Evolutionary conservation across 2,329 filamentous ascomycete genomes (phyloP), one percentile per base, ranked within the genome.

Genomic region (Hypoxylon sp.): DNA sequence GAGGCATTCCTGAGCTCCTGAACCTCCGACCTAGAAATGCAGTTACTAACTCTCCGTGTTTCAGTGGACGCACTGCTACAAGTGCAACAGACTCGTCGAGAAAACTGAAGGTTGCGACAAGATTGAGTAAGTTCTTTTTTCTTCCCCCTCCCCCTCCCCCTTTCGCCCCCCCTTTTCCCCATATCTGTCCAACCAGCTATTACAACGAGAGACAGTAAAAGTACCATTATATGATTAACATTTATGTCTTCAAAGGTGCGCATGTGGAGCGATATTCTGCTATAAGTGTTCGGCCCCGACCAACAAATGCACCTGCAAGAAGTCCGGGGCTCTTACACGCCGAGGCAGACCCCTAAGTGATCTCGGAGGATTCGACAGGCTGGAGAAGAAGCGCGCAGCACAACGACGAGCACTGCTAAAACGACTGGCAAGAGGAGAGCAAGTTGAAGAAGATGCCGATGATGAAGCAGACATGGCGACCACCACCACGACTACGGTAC

Each of bases 61-160:
- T 27, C 25, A 27, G 25, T 63, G 60, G 60, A 31, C 5, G 5
- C 20, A 22, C 7, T 63, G 60, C 33, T 49, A 48, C 20, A 42
- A 42, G 11, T 63, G 60, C 25, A 33, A 33, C 6, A 25, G 5
- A 10, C n/a, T 56, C 2, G 14, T 56, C n/a, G 60, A 63, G 33
- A 63, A 44, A 30, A 1, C 27, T 2, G 60, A 40, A 1, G 60
- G 60, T 8, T 63, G 60, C n/a, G 22, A 56, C n/a, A 11, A 8
- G 4, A 51, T 63, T 2, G 10, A 11, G 59, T 62, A 55, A 35
- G 59, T 5, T 46, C 48, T 31, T 49, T 35, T 49, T 20, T 11
- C 13, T 20, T 5, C 11, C 10, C 13, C 17, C 6, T 55, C 17
- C 22, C 35, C 6, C 30, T 31, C 30, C 30, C 30, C 8, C 30